Evolutionary conservation across 306 rosid genomes (phyloP).

Genomic region (Casuarina equisetifolia): DNA sequence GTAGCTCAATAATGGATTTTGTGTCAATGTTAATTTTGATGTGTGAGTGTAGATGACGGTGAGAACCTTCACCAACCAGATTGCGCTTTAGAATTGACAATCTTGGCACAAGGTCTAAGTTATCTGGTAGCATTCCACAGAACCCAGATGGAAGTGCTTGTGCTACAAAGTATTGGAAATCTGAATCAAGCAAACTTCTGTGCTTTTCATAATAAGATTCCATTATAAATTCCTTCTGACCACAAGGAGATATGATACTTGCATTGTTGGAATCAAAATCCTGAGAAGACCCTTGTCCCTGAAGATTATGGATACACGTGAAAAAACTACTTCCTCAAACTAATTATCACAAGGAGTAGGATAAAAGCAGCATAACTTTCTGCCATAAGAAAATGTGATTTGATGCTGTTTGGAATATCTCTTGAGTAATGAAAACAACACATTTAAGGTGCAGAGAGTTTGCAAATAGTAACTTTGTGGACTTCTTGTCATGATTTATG

Average conservation of each 20-base stretch:
- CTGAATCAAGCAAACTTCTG: conserved; percentile 42
- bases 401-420: neutral
- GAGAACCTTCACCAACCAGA: conserved; percentile 80
- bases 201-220: conserved; percentile 52
- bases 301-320: conserved; percentile 30
- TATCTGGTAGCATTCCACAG: conserved; percentile 44
- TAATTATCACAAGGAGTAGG: too few species aligned
- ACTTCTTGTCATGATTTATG: too few species aligned
- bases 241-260: conserved; percentile 26
- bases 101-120: conserved; percentile 31
- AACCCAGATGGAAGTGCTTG: conserved; percentile 43
- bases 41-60: conserved; percentile 57
- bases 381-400: neutral
- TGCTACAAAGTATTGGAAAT: conserved; percentile 54
- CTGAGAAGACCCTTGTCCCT: conserved; percentile 41
- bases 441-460: too few species aligned
- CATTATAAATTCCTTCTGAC: conserved; percentile 44
- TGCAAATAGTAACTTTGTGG: too few species aligned
- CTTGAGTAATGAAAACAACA: too few species aligned
- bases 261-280: conserved; percentile 21
- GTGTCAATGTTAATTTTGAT: conserved; percentile 38
- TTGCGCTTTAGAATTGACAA: conserved; percentile 43
- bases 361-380: neutral
- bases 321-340: conserved; percentile 4
- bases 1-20: conserved; percentile 34